phyloP scores from a whole-genome alignment of 2,329 filamentous ascomycete species.

The Fusarium subtropicale region DNA sequence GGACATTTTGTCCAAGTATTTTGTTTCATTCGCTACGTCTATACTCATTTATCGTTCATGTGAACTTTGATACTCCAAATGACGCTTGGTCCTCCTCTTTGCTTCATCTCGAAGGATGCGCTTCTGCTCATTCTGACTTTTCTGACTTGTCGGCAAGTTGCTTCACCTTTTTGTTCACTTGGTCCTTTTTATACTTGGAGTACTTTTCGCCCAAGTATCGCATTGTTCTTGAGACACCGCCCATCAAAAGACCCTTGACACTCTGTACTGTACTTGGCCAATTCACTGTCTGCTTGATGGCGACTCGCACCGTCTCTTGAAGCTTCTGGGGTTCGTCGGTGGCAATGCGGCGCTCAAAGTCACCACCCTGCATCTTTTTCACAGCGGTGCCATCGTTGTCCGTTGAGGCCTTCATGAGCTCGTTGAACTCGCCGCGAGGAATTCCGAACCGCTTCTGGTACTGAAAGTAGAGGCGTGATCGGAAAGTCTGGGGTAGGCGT shows the following conservation, averaged over 20 bases:
- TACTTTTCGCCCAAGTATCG: conserved; percentile 88
- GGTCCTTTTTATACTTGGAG: conserved; percentile 68
- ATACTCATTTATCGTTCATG: conserved; percentile 7
- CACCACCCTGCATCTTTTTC: conserved; percentile 79
- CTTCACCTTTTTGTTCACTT: conserved; percentile 44
- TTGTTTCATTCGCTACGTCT: conserved; percentile 29
- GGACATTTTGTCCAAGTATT: conserved; percentile 13
- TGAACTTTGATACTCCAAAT: conserved; percentile 25
- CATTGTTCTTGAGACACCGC: conserved; percentile 75
- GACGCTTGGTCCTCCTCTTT: conserved; percentile 12
- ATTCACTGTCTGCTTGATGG: conserved; percentile 87
- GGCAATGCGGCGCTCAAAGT: conserved; percentile 88
- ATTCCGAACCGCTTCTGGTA: conserved; percentile 93
- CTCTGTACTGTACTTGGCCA: conserved; percentile 94
- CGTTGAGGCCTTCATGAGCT: conserved; percentile 81
- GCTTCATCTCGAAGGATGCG: background rate
- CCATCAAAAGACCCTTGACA: conserved; percentile 84
- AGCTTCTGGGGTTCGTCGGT: conserved; percentile 74
- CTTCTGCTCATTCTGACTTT: conserved; percentile 34
- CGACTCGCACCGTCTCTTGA: conserved; percentile 75
- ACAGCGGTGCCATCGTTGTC: conserved; percentile 78
- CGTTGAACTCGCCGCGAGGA: conserved; percentile 82
- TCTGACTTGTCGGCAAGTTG: conserved; percentile 34
- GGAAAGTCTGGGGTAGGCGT: conserved; percentile 86
- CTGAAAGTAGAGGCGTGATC: conserved; percentile 90